These are phyloP conservation scores for Pholiota microspora DNA, from an alignment of 768 basidiomycete genomes.

Conservation along the genomic window DNA sequence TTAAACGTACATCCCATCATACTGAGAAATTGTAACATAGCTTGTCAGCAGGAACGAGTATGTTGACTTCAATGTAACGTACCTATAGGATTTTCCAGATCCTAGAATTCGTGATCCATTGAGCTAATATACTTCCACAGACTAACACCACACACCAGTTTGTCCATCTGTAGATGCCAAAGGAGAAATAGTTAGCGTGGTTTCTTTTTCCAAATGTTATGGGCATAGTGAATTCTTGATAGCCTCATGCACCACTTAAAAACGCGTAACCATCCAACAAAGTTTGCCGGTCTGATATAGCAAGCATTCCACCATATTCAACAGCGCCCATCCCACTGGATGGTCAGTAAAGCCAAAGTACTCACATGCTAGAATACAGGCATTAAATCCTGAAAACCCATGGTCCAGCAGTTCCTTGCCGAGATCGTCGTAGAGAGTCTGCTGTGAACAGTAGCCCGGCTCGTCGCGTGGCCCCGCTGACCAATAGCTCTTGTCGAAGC, in stretches of 20 bases:
- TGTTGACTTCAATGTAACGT: constrained; percentile 18
- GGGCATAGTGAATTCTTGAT: neutral
- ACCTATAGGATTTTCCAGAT: constrained; percentile 93
- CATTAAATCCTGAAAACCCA: constrained; percentile 95
- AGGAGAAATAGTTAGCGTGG: constrained; percentile 6
- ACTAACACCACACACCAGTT: constrained; percentile 59
- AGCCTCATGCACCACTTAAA: too few relatives aligned
- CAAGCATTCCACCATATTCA: neutral
- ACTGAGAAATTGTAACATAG: constrained; percentile 40
- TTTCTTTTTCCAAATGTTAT: too few relatives aligned
- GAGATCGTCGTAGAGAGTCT: constrained; percentile 91
- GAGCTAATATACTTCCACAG: neutral
- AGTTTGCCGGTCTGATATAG: neutral
- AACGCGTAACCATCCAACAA: neutral
- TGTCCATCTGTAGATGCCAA: constrained; percentile 57
- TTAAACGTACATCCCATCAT: constrained; percentile 89
- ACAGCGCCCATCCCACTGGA: neutral
- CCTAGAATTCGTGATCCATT: constrained; percentile 39
- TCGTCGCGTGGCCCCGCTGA: constrained; percentile 90
- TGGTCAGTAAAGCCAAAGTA: constrained; percentile 20
- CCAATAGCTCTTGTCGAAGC: constrained; percentile 98
- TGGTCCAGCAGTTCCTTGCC: constrained; percentile 95
- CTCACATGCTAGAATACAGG: constrained; percentile 98
- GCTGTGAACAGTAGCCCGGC: constrained; percentile 88
- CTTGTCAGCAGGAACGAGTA: neutral